phyloP scores from a whole-genome alignment of 1,139 yeast species.

The Lipomyces yarrowii region DNA sequence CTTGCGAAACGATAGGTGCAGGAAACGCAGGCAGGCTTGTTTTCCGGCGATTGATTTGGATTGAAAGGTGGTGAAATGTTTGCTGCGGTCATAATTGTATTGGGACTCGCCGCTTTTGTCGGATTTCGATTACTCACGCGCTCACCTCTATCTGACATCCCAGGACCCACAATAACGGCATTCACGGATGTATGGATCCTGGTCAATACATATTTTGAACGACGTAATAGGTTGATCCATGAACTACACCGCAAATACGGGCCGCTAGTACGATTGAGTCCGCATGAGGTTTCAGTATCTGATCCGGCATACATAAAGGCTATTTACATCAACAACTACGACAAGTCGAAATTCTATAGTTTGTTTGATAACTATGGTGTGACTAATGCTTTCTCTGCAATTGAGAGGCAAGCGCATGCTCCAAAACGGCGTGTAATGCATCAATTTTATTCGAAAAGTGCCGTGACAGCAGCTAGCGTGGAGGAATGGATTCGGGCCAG shows the following conservation, averaged over 20 bases:
- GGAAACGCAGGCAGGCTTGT: neutral
- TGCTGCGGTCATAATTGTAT: neutral
- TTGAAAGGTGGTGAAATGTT: neutral
- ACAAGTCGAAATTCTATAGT: slow-evolving; percentile 62
- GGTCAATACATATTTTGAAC: slow-evolving; percentile 55
- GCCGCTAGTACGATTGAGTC: slow-evolving; percentile 61
- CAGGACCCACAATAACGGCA: slow-evolving; percentile 64
- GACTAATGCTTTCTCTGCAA: slow-evolving; percentile 60
- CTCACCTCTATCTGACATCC: slow-evolving; percentile 53
- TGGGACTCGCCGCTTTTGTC: neutral
- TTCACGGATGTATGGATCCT: slow-evolving; percentile 53
- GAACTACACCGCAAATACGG: slow-evolving; percentile 60
- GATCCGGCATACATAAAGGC: slow-evolving; percentile 57
- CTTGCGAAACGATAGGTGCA: too few relatives aligned
- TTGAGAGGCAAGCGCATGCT: slow-evolving; percentile 54
- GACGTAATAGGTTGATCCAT: slow-evolving; percentile 56
- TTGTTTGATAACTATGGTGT: slow-evolving; percentile 63
- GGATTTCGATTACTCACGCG: slow-evolving; percentile 33
- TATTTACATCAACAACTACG: slow-evolving; percentile 60
- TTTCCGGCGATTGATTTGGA: neutral
- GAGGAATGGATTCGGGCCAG: neutral
- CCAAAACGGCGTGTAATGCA: slow-evolving; percentile 42
- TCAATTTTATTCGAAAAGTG: slow-evolving; percentile 39
- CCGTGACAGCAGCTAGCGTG: slow-evolving; percentile 36
- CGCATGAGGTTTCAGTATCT: slow-evolving; percentile 62